These are phyloP conservation scores for Aspergillus felis DNA, from an alignment of 2,329 filamentous ascomycete species.

Conservation along the genomic window DNA sequence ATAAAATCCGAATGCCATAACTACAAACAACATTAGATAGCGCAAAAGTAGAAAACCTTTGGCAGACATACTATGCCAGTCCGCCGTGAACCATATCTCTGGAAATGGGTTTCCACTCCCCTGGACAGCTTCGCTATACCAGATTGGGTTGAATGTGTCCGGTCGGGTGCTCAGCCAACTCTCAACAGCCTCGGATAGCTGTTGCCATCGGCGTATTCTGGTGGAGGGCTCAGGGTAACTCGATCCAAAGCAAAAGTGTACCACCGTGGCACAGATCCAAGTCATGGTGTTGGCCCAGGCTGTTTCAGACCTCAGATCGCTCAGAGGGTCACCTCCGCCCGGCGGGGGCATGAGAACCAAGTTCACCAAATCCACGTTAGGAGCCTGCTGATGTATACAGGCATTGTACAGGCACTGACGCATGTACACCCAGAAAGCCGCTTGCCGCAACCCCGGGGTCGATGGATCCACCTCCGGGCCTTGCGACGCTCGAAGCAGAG, in stretches of 20 bases:
- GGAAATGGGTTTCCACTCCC: no score
- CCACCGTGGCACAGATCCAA: slow-evolving; percentile 9
- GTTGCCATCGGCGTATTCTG: no score
- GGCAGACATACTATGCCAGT: no score
- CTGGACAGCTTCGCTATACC: background rate
- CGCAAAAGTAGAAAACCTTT: no score
- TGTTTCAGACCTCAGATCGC: slow-evolving; percentile 8
- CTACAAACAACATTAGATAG: no score
- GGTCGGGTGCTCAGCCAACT: no score
- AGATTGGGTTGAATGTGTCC: no score
- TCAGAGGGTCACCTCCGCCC: slow-evolving; percentile 3
- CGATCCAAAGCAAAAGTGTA: slow-evolving; percentile 10
- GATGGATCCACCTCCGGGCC: slow-evolving; percentile 9
- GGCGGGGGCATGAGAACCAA: background rate
- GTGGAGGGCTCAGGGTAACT: slow-evolving; percentile 1
- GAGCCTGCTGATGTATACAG: slow-evolving; percentile 9
- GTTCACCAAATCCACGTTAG: slow-evolving; percentile 8
- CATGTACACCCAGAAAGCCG: slow-evolving; percentile 11
- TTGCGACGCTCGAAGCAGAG: slow-evolving; percentile 10
- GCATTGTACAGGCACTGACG: slow-evolving; percentile 11
- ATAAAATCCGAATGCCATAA: slow-evolving; percentile 9
- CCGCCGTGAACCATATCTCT: no score
- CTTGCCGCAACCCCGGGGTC: slow-evolving; percentile 7
- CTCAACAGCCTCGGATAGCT: no score
- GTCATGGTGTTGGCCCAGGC: slow-evolving; percentile 12